Evolutionary conservation across 768 basidiomycete genomes (phyloP).

Genomic region (Boletus sp.): DNA sequence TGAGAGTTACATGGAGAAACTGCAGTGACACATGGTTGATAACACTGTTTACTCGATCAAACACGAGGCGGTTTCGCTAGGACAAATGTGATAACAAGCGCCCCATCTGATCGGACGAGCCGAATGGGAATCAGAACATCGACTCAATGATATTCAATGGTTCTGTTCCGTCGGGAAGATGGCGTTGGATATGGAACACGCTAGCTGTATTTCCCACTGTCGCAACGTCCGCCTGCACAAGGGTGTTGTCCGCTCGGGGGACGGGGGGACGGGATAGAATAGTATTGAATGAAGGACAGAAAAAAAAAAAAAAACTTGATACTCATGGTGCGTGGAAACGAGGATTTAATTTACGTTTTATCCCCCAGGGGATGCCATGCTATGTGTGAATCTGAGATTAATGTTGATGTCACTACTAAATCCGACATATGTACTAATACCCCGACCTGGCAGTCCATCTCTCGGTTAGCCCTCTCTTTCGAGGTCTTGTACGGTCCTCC

Average conservation of each 20-base stretch:
- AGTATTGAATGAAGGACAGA: conserved; percentile 1
- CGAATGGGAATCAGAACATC: not conserved
- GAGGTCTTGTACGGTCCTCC: conserved; percentile 1
- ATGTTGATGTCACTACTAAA: conserved; percentile 9
- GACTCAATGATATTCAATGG: not conserved
- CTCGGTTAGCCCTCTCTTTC: conserved; percentile 1
- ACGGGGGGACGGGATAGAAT: not conserved
- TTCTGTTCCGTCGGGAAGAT: not conserved
- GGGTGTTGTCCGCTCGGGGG: not conserved
- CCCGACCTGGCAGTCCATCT: not conserved
- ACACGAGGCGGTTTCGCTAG: conserved; percentile 25
- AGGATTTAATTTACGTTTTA: conserved; percentile 17
- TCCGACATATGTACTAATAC: conserved; percentile 14
- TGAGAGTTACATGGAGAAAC: not conserved
- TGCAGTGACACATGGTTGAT: not conserved
- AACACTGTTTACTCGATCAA: conserved; percentile 2
- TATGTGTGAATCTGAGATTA: conserved; percentile 17
- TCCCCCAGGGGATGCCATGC: conserved; percentile 21
- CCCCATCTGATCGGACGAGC: conserved; percentile 2
- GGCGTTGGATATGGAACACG: too few relatives aligned
- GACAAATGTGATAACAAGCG: not conserved
- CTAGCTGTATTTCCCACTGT: not conserved
- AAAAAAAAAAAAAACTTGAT: not conserved
- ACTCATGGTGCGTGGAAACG: conserved; percentile 11
- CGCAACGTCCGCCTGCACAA: not conserved